A percentile compares a stretch with the other conserved stretches of the same genome.
These are phyloP conservation scores for Pedinophyceae sp. DNA, from an alignment of 139 green algal genomes.

Conservation along the genomic window DNA sequence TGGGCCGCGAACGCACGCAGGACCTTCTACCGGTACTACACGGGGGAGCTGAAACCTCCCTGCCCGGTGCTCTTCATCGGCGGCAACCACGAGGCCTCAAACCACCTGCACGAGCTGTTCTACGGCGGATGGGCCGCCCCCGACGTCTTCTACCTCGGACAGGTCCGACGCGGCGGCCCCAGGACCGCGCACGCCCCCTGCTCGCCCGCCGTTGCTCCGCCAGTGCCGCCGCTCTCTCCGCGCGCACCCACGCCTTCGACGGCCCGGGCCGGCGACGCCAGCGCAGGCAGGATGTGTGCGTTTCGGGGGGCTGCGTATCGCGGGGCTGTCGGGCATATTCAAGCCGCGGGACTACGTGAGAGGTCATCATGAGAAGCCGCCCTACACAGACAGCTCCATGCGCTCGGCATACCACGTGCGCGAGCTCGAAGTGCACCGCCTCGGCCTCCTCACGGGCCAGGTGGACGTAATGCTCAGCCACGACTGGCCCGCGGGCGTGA, in stretches of 20 bases:
- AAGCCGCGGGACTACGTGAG: slow-evolving; percentile 33
- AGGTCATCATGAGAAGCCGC: slow-evolving; percentile 69
- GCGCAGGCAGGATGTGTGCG: no score
- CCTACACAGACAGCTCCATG: slow-evolving; percentile 58
- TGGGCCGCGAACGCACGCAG: no score
- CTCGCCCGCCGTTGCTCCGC: no score
- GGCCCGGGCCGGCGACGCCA: no score
- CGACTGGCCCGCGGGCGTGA: slow-evolving; percentile 87
- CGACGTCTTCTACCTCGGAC: slow-evolving; percentile 92
- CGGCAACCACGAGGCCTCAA: slow-evolving; percentile 93
- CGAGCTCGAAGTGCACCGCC: slow-evolving; percentile 61
- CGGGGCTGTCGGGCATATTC: slow-evolving; percentile 84
- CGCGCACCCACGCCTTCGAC: no score
- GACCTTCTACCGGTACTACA: slow-evolving; percentile 95
- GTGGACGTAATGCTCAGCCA: slow-evolving; percentile 88
- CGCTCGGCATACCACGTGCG: slow-evolving; percentile 82
- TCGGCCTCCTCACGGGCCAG: slow-evolving; percentile 51
- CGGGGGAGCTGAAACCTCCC: slow-evolving; percentile 50
- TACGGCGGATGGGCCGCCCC: slow-evolving; percentile 88
- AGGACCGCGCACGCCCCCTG: no score
- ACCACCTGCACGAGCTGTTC: slow-evolving; percentile 86
- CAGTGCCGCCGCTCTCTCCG: no score
- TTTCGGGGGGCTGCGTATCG: slow-evolving; percentile 89
- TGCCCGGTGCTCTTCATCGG: slow-evolving; percentile 92
- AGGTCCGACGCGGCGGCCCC: no score